Evolutionary conservation across 768 basidiomycete species (phyloP).

Genomic region (Neoboletus brunneissimus): DNA sequence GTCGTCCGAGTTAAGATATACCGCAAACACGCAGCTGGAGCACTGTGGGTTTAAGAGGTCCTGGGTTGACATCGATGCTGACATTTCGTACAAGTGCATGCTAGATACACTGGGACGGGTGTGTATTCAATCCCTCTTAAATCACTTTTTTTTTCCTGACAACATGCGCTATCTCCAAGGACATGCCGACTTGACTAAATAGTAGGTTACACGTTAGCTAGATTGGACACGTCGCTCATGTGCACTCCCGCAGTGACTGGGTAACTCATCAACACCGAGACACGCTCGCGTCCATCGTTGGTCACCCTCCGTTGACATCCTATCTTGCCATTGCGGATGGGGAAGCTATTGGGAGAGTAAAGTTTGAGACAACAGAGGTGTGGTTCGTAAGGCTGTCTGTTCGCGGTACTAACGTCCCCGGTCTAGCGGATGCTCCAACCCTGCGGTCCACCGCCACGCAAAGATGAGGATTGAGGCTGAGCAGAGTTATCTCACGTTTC

Average conservation of each 20-base stretch:
- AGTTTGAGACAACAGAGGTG: conserved; percentile 97
- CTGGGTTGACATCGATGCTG: background rate
- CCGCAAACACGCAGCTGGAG: conserved; percentile 93
- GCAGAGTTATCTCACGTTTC: background rate
- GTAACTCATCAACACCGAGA: conserved; percentile 96
- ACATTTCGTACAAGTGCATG: conserved; percentile 63
- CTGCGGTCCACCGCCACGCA: conserved; percentile 86
- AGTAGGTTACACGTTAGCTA: conserved; percentile 52
- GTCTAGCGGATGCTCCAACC: conserved; percentile 88
- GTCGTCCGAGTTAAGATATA: conserved; percentile 93
- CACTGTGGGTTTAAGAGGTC: conserved; percentile 60
- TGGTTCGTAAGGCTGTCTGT: background rate
- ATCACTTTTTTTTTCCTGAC: conserved; percentile 6
- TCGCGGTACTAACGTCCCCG: conserved; percentile 23
- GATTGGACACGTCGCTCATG: conserved; percentile 5
- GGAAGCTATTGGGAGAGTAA: conserved; percentile 83
- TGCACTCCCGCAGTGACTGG: conserved; percentile 73
- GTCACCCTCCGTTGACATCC: conserved; percentile 81
- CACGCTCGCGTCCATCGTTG: conserved; percentile 88
- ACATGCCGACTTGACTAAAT: conserved; percentile 95
- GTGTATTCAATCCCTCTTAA: conserved; percentile 25
- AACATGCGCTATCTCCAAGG: conserved; percentile 43
- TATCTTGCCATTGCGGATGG: conserved; percentile 94
- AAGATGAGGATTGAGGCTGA: conserved; percentile 66
- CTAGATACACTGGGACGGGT: conserved; percentile 96